phyloP scores from a whole-genome alignment of 495 filamentous ascomycete species.

The Tuber magnatum region DNA sequence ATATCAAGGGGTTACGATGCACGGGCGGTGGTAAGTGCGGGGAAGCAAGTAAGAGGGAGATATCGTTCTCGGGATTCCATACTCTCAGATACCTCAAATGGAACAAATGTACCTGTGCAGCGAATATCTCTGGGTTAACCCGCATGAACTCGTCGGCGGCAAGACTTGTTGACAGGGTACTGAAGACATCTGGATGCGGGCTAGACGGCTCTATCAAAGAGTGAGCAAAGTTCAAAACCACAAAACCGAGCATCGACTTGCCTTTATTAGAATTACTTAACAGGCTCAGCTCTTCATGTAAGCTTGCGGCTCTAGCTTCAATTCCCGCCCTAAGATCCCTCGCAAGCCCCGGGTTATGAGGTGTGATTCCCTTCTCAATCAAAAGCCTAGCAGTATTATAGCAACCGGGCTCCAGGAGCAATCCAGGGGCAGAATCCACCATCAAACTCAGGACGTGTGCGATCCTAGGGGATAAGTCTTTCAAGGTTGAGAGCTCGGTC shows the following conservation, averaged over 20 bases:
- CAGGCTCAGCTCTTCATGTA: slow-evolving; percentile 30
- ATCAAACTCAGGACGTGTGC: slow-evolving; percentile 36
- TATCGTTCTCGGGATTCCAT: slow-evolving; percentile 40
- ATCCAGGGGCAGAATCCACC: slow-evolving; percentile 31
- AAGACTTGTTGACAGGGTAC: slow-evolving; percentile 30
- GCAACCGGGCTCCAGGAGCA: slow-evolving; percentile 40
- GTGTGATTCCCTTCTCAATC: slow-evolving; percentile 40
- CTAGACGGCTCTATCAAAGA: slow-evolving; percentile 24
- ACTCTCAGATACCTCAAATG: slow-evolving; percentile 38
- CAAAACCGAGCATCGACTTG: slow-evolving; percentile 1
- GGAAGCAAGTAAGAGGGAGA: slow-evolving; percentile 40
- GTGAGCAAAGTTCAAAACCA: slow-evolving; percentile 17
- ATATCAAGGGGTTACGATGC: slow-evolving; percentile 42
- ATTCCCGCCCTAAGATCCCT: slow-evolving; percentile 37
- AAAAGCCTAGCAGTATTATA: slow-evolving; percentile 40
- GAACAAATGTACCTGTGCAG: slow-evolving; percentile 40
- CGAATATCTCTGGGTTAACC: slow-evolving; percentile 37
- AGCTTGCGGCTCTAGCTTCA: slow-evolving; percentile 25
- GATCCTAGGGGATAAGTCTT: slow-evolving; percentile 37
- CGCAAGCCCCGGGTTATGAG: slow-evolving; percentile 37
- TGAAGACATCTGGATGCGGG: slow-evolving; percentile 26
- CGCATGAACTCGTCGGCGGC: slow-evolving; percentile 40
- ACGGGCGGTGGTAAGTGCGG: slow-evolving; percentile 37
- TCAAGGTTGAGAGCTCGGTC: slow-evolving; percentile 37
- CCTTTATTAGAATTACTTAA: slow-evolving; percentile 20